A percentile compares a stretch with the other conserved stretches of the same genome.
Conservation (phyloP, 352 stramenopile species). For the Pythium rishiriense region DNA sequence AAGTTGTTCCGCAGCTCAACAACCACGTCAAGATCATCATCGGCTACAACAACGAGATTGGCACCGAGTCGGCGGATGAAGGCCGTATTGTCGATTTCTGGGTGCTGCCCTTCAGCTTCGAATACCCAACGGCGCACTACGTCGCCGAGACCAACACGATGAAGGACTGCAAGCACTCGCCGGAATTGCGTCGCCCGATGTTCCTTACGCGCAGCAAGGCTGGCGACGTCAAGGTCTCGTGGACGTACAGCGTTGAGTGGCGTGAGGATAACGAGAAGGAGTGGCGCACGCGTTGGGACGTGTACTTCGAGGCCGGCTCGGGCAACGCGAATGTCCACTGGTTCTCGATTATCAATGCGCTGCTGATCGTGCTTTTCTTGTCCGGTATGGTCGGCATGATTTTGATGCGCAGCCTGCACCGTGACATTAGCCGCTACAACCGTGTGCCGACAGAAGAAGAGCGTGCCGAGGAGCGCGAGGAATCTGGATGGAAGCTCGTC, state of each 20-base stretch:
- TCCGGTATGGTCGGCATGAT: slow-evolving; percentile 99
- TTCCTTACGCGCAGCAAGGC: slow-evolving; percentile 86
- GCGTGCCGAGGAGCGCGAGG: slow-evolving; percentile 96
- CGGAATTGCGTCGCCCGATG: slow-evolving; percentile 63
- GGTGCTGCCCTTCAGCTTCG: slow-evolving; percentile 96
- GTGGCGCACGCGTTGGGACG: slow-evolving; percentile 99
- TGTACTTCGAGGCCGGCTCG: slow-evolving; percentile 94
- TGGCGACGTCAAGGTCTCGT: slow-evolving; percentile 86
- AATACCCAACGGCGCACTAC: slow-evolving; percentile 87
- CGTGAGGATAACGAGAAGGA: slow-evolving; percentile 91
- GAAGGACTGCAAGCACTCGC: slow-evolving; percentile 71
- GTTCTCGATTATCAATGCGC: slow-evolving; percentile 99
- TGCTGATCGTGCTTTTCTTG: slow-evolving; percentile 99
- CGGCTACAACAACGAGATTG: slow-evolving; percentile 93
- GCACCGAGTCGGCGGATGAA: slow-evolving; percentile 62
- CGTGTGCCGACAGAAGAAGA: slow-evolving; percentile 95
- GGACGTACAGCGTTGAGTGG: slow-evolving; percentile 99
- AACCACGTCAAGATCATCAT: slow-evolving; percentile 99
- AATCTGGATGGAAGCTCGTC: slow-evolving; percentile 99
- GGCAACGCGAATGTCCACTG: slow-evolving; percentile 97
- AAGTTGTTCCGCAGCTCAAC: slow-evolving; percentile 92
- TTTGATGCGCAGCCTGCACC: slow-evolving; percentile 97
- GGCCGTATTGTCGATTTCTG: slow-evolving; percentile 99
- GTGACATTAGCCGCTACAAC: slow-evolving; percentile 99
- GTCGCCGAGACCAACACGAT: slow-evolving; percentile 69